Percentiles rank a stretch among this genome's conserved stretches.
These are phyloP conservation scores for Exophiala sideris DNA, from an alignment of 2,329 filamentous ascomycete genomes.

Conservation along the genomic window DNA sequence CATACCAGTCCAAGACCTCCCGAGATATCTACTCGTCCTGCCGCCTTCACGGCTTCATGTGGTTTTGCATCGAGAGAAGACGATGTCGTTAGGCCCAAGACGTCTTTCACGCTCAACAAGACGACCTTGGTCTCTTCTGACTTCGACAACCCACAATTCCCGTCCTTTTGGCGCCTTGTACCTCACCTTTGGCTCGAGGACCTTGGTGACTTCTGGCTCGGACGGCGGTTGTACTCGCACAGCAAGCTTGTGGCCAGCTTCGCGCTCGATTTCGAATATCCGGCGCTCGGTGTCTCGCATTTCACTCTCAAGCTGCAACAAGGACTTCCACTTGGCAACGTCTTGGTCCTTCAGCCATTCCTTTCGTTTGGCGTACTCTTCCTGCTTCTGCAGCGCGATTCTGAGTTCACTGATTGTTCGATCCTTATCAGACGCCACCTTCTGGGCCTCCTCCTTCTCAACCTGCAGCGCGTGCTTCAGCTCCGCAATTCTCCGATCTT, in stretches of 20 bases:
- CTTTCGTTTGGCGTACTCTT: no score
- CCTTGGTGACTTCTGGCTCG: neutral
- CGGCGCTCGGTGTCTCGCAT: neutral
- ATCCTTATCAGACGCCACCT: no score
- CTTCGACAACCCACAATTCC: neutral
- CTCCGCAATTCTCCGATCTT: neutral
- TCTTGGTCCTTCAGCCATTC: no score
- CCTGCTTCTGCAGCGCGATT: no score
- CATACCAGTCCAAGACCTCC: no score
- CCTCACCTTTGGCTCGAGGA: neutral
- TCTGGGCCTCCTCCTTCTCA: neutral
- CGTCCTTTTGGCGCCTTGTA: neutral
- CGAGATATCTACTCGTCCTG: no score
- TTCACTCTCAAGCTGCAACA: neutral
- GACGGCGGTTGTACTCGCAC: neutral
- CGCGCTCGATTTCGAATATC: neutral
- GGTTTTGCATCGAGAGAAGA: neutral
- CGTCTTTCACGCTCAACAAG: neutral
- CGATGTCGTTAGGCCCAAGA: neutral
- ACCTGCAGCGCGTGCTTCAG: neutral
- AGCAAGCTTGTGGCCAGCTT: neutral
- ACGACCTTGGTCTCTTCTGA: neutral
- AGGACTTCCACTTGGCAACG: no score
- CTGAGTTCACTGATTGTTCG: no score
- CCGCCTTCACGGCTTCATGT: no score